Conservation (phyloP, 2,329 filamentous ascomycete species). For the Monosporascus sp. region DNA sequence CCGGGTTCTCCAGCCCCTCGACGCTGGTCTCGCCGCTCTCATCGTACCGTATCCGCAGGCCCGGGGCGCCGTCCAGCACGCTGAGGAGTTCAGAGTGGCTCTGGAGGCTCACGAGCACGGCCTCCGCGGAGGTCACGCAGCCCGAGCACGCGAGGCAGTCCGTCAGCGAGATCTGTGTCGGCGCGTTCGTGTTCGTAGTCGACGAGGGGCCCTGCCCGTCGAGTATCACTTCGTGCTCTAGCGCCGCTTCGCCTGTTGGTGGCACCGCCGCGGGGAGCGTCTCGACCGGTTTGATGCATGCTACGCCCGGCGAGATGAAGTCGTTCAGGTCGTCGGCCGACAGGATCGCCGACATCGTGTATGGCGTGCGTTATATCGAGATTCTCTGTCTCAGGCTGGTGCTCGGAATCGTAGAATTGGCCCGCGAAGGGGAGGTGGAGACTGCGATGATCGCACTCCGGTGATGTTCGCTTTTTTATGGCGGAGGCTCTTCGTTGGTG, state of each 20-base stretch:
- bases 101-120: conserved; percentile 91
- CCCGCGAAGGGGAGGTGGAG: not conserved
- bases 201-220: conserved; percentile 63
- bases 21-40: conserved; percentile 32
- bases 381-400: not conserved
- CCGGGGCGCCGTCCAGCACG: conserved; percentile 65
- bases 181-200: conserved; percentile 51
- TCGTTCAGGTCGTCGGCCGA: conserved; percentile 97
- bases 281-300: conserved; percentile 96
- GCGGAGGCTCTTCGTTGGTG: no score
- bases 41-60: conserved; percentile 33
- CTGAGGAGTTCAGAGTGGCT: conserved; percentile 87
- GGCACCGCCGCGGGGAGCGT: conserved; percentile 66
- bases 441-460: not conserved
- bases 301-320: conserved; percentile 96
- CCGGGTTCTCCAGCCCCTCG: conserved; percentile 48
- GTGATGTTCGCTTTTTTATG: not conserved
- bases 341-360: conserved; percentile 88
- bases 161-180: conserved; percentile 90
- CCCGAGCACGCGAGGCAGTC: conserved; percentile 97
- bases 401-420: not conserved
- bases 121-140: conserved; percentile 95
- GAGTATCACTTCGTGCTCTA: conserved; percentile 82
- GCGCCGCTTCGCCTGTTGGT: conserved; percentile 25
- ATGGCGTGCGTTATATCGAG: not conserved